These are phyloP conservation scores for Pestalotiopsis fici DNA, from an alignment of 2,329 filamentous ascomycete genomes.

Conservation along the genomic window DNA sequence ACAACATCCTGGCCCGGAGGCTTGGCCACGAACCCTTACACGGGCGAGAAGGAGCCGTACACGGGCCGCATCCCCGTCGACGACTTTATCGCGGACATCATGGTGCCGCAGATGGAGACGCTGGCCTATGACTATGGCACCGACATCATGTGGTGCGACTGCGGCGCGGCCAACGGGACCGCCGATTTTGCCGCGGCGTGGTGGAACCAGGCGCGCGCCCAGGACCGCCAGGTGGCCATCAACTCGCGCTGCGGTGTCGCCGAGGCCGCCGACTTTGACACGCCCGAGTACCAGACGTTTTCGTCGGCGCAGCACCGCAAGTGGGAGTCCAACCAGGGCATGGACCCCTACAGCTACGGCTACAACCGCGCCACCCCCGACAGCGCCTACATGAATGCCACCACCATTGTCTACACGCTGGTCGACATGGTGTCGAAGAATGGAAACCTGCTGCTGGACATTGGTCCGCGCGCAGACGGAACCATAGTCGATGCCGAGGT, in stretches of 20 bases:
- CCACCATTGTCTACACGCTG: conserved; percentile 43
- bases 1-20: conserved; percentile 34
- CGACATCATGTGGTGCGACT: conserved; percentile 48
- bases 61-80: conserved; percentile 35
- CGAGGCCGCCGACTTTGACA: conserved; percentile 52
- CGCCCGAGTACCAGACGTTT: conserved; percentile 55
- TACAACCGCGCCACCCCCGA: conserved; percentile 54
- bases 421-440: conserved; percentile 57
- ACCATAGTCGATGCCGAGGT: conserved; percentile 48
- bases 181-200: conserved; percentile 36
- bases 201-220: conserved; percentile 36
- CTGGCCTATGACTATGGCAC: conserved; percentile 41
- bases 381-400: conserved; percentile 49
- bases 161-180: conserved; percentile 37
- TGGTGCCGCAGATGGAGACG: conserved; percentile 42
- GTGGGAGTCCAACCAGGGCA: conserved; percentile 58
- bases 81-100: conserved; percentile 40
- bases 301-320: conserved; percentile 49
- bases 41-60: conserved; percentile 35
- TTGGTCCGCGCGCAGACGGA: conserved; percentile 53
- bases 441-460: conserved; percentile 54
- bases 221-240: conserved; percentile 49
- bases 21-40: conserved; percentile 41
- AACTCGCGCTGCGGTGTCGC: conserved; percentile 55
- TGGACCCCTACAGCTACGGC: conserved; percentile 58